These are phyloP conservation scores for Pythium dissotocum DNA, from an alignment of 352 stramenopile species.

Conservation along the genomic window DNA sequence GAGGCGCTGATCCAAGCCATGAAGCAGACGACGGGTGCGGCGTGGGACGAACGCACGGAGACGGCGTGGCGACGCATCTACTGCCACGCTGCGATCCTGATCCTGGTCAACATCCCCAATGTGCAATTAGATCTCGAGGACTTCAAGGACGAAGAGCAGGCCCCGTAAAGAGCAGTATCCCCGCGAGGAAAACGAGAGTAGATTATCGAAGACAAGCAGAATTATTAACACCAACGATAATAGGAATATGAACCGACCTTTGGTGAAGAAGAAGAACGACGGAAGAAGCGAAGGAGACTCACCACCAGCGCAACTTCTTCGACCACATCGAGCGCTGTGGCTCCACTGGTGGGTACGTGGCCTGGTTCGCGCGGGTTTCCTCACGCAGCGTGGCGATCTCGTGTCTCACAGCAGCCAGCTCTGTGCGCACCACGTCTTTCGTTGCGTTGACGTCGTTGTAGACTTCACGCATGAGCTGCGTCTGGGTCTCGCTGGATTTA, in stretches of 20 bases:
- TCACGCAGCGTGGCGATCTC: neutral
- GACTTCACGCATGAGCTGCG: too few species aligned
- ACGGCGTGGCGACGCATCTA: conserved; percentile 61
- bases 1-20: conserved; percentile 65
- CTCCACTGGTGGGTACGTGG: too few species aligned
- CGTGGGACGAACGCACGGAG: conserved; percentile 54
- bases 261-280: neutral
- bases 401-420: neutral
- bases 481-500: too few species aligned
- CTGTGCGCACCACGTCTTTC: neutral
- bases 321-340: neutral
- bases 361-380: neutral
- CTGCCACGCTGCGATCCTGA: conserved; percentile 62
- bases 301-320: neutral
- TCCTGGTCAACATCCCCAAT: conserved; percentile 67
- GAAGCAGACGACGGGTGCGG: conserved; percentile 45
- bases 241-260: too few species aligned
- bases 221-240: neutral
- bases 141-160: conserved; percentile 34
- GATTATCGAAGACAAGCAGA: conserved; percentile 14
- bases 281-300: neutral
- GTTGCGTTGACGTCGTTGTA: neutral
- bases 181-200: too few species aligned
- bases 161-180: neutral
- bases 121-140: conserved; percentile 47